phyloP scores from a whole-genome alignment of 768 basidiomycete genomes.

The Xerocomus potaroensis region DNA sequence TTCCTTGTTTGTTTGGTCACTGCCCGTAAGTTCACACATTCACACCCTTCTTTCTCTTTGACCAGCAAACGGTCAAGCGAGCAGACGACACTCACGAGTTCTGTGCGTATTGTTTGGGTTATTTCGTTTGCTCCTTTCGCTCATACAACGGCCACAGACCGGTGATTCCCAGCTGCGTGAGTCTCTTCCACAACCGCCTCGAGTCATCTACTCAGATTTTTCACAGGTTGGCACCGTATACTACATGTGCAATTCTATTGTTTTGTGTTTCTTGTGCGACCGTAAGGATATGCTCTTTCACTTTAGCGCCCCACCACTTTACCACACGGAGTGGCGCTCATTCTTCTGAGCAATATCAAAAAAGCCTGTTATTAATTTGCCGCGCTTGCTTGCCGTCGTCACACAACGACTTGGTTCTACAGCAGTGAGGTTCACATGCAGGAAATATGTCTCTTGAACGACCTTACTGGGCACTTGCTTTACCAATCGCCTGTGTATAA shows the following conservation, averaged over 20 bases:
- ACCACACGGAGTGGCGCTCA: conserved; percentile 68
- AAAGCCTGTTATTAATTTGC: conserved; percentile 38
- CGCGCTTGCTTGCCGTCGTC: conserved; percentile 30
- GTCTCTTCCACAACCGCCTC: conserved; percentile 31
- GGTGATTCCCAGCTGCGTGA: conserved; percentile 33
- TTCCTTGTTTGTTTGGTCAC: conserved; percentile 41
- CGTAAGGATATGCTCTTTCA: conserved; percentile 56
- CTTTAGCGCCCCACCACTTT: conserved; percentile 75
- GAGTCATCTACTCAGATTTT: conserved; percentile 11
- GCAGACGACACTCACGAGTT: conserved; percentile 96
- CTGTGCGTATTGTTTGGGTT: conserved; percentile 50
- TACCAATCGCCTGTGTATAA: neutral
- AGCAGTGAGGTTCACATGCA: conserved; percentile 49
- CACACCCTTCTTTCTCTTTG: conserved; percentile 31
- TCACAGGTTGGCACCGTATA: conserved; percentile 32
- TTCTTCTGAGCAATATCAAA: conserved; percentile 76
- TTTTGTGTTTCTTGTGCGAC: conserved; percentile 9
- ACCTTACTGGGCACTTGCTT: too few species aligned
- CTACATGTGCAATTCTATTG: conserved; percentile 31
- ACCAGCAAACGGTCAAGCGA: conserved; percentile 93
- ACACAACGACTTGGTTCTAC: conserved; percentile 24
- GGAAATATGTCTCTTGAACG: conserved; percentile 34
- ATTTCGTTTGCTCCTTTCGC: conserved; percentile 2
- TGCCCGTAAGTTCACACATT: conserved; percentile 30
- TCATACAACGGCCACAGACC: conserved; percentile 34